Base-by-base conservation (phyloP, 2,329 filamentous ascomycete species). In the Curvularia hawaiiensis region DNA sequence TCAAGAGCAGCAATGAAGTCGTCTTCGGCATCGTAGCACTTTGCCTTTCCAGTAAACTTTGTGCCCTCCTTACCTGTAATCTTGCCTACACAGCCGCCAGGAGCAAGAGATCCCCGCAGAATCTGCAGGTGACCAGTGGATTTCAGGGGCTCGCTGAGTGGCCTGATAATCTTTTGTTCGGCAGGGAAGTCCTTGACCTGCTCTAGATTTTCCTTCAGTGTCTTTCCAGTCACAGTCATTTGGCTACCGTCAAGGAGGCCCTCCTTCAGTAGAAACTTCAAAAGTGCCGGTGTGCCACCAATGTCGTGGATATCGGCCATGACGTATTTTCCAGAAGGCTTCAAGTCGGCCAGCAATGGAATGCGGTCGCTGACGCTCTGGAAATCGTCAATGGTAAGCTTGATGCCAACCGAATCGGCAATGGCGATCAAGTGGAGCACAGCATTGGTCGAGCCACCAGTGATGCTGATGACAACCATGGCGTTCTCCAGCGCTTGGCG, bases 31-130 rank as follows among this genome's bases (percentile, higher is more conserved):
- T 91, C 86, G 74, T 88, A 91, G 65, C 88, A 87, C 63, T 85
- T 86, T 2, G 89, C 89, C 69, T 87, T 89, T 49, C 89, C 89
- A 2, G 80, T 84, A 76, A 91, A 91, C 9, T 78, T 70, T 12
- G 84, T 82, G 22, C 89, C 89, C 77, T 91, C 89, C 75, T 91
- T 91, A 43, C 89, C 89, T 2, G 89, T 91, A 72, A 91, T 91
- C 78, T 91, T 91, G 45, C 88, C 89, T 1, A 91, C 89, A 60
- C 82, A 85, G 49, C 89, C 89, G 54, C 85, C 88, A 0, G 89
- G 89, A 3, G 89, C 88, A 38, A 91, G 81, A 18, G 83, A 86
- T 30, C 89, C 89, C 49, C 87, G 83, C 7, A 91, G 81, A 65
- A 91, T 91, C 77, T 90, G 88, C 63, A 91, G 86, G 70, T 91